phyloP scores from a whole-genome alignment of 2,329 filamentous ascomycete genomes.

The Shiraia bambusicola region DNA sequence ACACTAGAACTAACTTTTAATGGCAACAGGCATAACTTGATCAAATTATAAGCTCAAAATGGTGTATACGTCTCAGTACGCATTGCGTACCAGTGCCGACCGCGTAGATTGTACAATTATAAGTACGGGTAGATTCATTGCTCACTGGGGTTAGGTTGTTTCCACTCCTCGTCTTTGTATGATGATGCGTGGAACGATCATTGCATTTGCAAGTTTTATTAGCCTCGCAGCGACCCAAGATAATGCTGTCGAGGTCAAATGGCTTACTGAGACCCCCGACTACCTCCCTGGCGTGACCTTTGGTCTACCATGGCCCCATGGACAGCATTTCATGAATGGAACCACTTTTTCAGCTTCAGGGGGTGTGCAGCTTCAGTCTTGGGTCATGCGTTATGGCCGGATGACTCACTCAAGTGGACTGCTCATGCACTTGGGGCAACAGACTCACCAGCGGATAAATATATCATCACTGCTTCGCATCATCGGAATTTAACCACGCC shows the following conservation, averaged over 20 bases:
- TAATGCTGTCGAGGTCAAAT: slow-evolving; percentile 32
- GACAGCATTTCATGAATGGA: slow-evolving; percentile 40
- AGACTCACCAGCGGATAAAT: slow-evolving; percentile 45
- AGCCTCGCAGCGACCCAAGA: slow-evolving; percentile 16
- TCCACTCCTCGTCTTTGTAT: background rate
- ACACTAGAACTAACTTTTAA: too few relatives aligned
- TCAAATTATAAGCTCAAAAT: too few relatives aligned
- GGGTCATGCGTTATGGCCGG: slow-evolving; percentile 61
- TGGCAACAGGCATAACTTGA: too few relatives aligned
- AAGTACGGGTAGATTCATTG: too few relatives aligned
- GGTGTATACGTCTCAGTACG: too few relatives aligned
- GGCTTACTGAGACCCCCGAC: slow-evolving; percentile 31
- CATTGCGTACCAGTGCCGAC: too few relatives aligned
- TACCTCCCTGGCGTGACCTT: slow-evolving; percentile 41
- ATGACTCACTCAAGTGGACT: slow-evolving; percentile 64
- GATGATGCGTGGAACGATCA: slow-evolving; percentile 16
- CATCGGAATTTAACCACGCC: slow-evolving; percentile 17
- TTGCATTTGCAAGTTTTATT: slow-evolving; percentile 19
- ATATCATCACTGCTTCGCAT: slow-evolving; percentile 45
- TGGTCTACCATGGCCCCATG: slow-evolving; percentile 44
- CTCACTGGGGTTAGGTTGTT: background rate
- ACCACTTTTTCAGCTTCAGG: slow-evolving; percentile 39
- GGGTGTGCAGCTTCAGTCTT: slow-evolving; percentile 51
- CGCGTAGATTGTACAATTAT: too few relatives aligned
- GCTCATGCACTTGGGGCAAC: slow-evolving; percentile 56